phyloP scores from a whole-genome alignment of 208 protist species.

The Phytomonas sp. region DNA sequence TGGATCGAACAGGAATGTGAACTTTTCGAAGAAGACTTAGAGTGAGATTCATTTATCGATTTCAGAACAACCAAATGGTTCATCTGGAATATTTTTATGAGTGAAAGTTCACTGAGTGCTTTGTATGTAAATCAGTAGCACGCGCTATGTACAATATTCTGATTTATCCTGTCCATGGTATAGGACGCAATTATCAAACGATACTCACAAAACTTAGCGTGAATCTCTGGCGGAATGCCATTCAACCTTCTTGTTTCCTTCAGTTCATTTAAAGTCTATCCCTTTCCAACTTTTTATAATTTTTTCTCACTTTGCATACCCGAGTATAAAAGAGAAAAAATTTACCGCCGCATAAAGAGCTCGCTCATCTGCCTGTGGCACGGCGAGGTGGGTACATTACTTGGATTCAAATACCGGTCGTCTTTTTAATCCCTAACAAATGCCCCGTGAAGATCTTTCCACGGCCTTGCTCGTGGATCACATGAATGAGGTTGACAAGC shows the following conservation, averaged over 20 bases:
- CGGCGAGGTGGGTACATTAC: neutral
- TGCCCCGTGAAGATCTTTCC: conserved; percentile 29
- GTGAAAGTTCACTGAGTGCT: neutral
- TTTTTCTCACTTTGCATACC: neutral
- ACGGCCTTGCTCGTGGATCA: conserved; percentile 55
- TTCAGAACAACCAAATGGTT: neutral
- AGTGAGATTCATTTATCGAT: neutral
- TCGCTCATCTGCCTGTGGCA: neutral
- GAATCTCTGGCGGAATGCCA: neutral
- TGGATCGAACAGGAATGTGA: neutral
- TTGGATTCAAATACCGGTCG: neutral
- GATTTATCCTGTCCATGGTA: neutral
- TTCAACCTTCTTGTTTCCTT: neutral
- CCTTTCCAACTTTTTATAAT: neutral
- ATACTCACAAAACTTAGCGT: neutral
- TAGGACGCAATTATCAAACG: neutral
- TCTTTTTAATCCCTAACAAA: neutral
- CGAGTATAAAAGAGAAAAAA: neutral
- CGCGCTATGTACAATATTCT: neutral
- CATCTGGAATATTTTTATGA: neutral
- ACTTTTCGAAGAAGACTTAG: neutral
- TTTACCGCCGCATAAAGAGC: neutral
- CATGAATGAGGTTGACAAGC: conserved; percentile 68
- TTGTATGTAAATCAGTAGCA: neutral
- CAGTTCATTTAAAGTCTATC: neutral